Base-by-base conservation (phyloP, 2,329 filamentous ascomycete species). In the Exophiala dermatitidis region DNA sequence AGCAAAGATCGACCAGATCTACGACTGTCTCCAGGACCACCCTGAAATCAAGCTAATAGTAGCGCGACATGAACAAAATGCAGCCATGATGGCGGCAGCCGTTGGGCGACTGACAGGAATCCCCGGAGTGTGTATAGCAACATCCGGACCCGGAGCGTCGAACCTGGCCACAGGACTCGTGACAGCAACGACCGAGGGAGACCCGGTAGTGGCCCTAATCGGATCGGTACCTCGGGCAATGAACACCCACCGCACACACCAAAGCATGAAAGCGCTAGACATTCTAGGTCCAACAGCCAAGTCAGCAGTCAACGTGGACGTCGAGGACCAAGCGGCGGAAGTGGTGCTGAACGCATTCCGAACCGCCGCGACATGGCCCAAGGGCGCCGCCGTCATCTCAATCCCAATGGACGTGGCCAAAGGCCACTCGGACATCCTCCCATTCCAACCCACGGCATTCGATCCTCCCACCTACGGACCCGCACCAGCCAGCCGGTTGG, bases 21-120 rank as follows among this genome's bases (percentile, higher is more conserved):
- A 76, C 66, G 72, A 76, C 62, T 70, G 67, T 3, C 66, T 76
- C 3, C 53, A 66, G 46, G 74, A 76, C 62, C 73, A 74, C 50
- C 69, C 72, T 1, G 72, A 75, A 54, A 75, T 76, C 64, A 67
- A 68, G 53, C 66, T 77, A 10, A 65, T 77, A 28, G 70, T 77
- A 8, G 74, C 72, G 53, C 67, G 74, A 10, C 74, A 77, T 57
- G 74, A 77, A 60, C 74, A 77, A 52, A 77, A 77, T 60, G 74
- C 74, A 10, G 74, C 73, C 4, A 74, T 77, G 64, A 77, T 77
- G 66, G 74, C 74, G 19, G 72, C 72, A 2, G 74, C 72, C 0
- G 65, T 72, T 26, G 74, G 74, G 7, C 66, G 72, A 31, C 71
- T 77, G 53, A 76, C 73, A 1, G 74, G 73, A 12, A 64, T 65